Evolutionary conservation across 228 moss, liverwort and hornwort genomes (phyloP).

Genomic region (Sphagnum magellanicum): DNA sequence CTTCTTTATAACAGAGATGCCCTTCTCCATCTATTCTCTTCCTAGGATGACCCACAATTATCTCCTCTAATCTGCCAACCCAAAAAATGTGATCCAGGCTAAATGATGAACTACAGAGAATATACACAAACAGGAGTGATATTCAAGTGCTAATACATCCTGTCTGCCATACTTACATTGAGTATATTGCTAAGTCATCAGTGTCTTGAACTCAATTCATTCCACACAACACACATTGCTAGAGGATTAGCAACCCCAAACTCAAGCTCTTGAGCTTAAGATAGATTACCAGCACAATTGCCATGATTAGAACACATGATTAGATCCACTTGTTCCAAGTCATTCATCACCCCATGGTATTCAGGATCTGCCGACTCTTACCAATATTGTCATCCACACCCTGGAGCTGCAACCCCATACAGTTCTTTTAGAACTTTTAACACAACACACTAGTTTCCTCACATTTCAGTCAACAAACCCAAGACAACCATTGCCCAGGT

Average conservation of each 20-base stretch:
- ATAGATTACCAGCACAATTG: constrained; percentile 57
- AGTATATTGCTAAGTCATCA: not conserved
- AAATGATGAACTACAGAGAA: not conserved
- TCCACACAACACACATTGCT: not conserved
- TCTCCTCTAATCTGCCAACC: no score
- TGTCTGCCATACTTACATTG: constrained; percentile 3
- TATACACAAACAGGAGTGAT: constrained; percentile 2
- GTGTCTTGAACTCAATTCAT: not conserved
- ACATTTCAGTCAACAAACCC: no score
- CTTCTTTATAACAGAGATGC: no score
- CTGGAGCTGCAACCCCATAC: constrained; percentile 28
- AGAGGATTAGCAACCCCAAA: no score
- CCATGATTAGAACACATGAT: constrained; percentile 41
- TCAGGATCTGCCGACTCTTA: constrained; percentile 53
- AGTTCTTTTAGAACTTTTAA: not conserved
- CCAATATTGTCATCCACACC: constrained; percentile 63
- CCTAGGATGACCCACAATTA: no score
- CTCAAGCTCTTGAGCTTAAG: constrained; percentile 26
- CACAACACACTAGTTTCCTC: no score
- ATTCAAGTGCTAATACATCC: not conserved
- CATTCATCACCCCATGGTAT: constrained; percentile 45
- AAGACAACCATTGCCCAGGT: no score
- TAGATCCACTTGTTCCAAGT: constrained; percentile 54
- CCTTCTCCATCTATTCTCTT: no score
- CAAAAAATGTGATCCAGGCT: no score